Evolutionary conservation across 2,329 filamentous ascomycete genomes (phyloP).

Genomic region (Penicillium oxalicum): DNA sequence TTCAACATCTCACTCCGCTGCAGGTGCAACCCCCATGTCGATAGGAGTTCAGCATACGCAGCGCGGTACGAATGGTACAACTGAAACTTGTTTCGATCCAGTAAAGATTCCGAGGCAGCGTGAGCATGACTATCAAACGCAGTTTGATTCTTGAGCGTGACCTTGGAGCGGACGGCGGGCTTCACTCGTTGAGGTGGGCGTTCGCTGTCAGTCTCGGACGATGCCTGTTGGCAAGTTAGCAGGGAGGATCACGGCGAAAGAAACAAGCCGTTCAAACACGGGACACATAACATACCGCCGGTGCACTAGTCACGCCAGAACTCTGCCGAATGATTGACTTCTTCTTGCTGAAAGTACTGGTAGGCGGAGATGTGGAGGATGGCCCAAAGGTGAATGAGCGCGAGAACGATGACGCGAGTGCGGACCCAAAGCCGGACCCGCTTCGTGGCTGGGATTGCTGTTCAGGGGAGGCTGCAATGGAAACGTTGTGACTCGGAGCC

Average conservation of each 20-base stretch:
- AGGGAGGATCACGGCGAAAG: slow-evolving; percentile 5
- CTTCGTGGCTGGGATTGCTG: slow-evolving; percentile 34
- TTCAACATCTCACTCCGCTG: slow-evolving; percentile 55
- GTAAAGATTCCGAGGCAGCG: slow-evolving; percentile 41
- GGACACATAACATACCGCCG: slow-evolving; percentile 27
- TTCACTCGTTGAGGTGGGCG: slow-evolving; percentile 24
- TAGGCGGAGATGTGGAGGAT: slow-evolving; percentile 40
- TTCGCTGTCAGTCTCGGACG: slow-evolving; percentile 37
- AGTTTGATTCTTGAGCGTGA: slow-evolving; percentile 52
- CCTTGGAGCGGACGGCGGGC: slow-evolving; percentile 36
- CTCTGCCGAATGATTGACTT: slow-evolving; percentile 34
- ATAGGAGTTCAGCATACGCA: slow-evolving; percentile 54
- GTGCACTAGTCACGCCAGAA: slow-evolving; percentile 23
- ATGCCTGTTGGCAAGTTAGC: slow-evolving; percentile 19
- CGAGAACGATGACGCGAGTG: slow-evolving; percentile 41
- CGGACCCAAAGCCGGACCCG: slow-evolving; percentile 38
- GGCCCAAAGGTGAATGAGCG: slow-evolving; percentile 41
- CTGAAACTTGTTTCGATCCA: slow-evolving; percentile 45
- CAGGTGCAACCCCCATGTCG: slow-evolving; percentile 52
- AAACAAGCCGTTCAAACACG: slow-evolving; percentile 21
- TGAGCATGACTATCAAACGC: slow-evolving; percentile 50
- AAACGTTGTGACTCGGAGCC: slow-evolving; percentile 36
- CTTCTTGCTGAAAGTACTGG: slow-evolving; percentile 30
- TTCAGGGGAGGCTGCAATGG: slow-evolving; percentile 40
- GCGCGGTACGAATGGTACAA: slow-evolving; percentile 50